These are phyloP conservation scores for Vicia faba DNA, from an alignment of 306 rosid genomes.

Conservation along the genomic window DNA sequence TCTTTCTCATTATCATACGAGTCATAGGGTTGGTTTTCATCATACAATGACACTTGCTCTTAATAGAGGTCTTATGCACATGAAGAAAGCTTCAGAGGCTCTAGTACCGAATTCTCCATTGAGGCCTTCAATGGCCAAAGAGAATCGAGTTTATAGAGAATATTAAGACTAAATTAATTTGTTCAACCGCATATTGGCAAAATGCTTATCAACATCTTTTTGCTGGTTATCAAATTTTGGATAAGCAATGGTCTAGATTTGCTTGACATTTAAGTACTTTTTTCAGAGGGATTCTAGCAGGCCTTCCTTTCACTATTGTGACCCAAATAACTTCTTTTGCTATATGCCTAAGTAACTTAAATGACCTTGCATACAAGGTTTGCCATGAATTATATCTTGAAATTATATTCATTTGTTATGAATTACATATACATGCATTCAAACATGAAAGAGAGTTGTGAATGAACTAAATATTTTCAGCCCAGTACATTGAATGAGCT, in stretches of 20 bases:
- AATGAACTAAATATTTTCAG: slow-evolving; percentile 63
- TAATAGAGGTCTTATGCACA: too few species aligned
- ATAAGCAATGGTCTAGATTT: slow-evolving; percentile 60
- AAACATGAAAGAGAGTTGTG: slow-evolving; percentile 71
- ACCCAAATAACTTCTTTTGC: slow-evolving; percentile 45
- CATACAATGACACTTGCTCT: too few species aligned
- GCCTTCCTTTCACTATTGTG: slow-evolving; percentile 61
- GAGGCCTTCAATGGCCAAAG: slow-evolving; percentile 56
- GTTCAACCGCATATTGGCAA: slow-evolving; percentile 57
- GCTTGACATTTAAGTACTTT: slow-evolving; percentile 83
- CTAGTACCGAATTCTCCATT: too few species aligned
- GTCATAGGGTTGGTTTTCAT: too few species aligned
- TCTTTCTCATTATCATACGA: slow-evolving; percentile 37
- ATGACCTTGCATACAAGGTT: slow-evolving; percentile 60
- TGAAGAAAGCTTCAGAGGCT: too few species aligned
- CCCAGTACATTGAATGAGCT: slow-evolving; percentile 56
- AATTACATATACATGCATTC: slow-evolving; percentile 73
- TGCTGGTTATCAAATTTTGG: slow-evolving; percentile 67
- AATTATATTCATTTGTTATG: slow-evolving; percentile 79
- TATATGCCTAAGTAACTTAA: slow-evolving; percentile 48
- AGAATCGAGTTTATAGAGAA: slow-evolving; percentile 37
- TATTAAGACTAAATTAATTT: too few species aligned
- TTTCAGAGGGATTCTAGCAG: slow-evolving; percentile 81
- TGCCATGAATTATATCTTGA: slow-evolving; percentile 81
- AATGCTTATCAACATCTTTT: slow-evolving; percentile 63